These are phyloP conservation scores for Epichloe amarillans DNA, from an alignment of 2,329 filamentous ascomycete genomes.

Conservation along the genomic window DNA sequence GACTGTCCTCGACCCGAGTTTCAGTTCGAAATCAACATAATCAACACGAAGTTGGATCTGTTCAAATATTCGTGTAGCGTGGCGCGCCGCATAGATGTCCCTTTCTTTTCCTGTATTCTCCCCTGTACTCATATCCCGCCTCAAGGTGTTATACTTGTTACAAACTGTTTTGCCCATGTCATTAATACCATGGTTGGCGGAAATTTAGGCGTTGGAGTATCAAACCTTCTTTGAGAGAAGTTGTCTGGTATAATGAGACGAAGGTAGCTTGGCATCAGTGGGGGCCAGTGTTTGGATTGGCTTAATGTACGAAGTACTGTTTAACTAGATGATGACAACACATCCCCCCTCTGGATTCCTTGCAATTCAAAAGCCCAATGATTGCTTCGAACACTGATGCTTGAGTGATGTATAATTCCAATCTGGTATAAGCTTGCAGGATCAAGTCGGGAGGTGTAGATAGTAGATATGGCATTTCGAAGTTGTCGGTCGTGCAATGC, in stretches of 20 bases:
- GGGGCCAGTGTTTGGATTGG: conserved; percentile 26
- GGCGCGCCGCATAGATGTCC: conserved; percentile 19
- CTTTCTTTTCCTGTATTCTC: conserved; percentile 25
- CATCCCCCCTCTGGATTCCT: conserved; percentile 37
- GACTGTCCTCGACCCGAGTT: conserved; percentile 4
- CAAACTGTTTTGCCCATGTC: conserved; percentile 29
- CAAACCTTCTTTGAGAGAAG: conserved; percentile 30
- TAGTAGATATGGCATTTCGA: no score
- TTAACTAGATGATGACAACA: conserved; percentile 38
- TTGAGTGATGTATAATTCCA: not conserved
- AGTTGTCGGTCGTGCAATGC: no score
- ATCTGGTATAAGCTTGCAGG: not conserved
- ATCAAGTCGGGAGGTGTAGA: no score
- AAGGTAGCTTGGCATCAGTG: conserved; percentile 26
- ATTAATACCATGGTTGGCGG: conserved; percentile 33
- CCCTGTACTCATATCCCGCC: conserved; percentile 39
- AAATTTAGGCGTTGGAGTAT: conserved; percentile 37
- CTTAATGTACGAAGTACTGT: conserved; percentile 17
- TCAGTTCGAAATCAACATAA: not conserved
- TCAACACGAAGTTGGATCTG: conserved; percentile 8
- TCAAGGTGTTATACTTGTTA: conserved; percentile 20
- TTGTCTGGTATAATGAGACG: conserved; percentile 29
- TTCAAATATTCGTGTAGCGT: conserved; percentile 20
- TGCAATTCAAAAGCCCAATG: not conserved
- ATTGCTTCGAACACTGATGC: not conserved